phyloP scores from a whole-genome alignment of 2,329 filamentous ascomycete genomes.

The Paecilomyces fulvus region DNA sequence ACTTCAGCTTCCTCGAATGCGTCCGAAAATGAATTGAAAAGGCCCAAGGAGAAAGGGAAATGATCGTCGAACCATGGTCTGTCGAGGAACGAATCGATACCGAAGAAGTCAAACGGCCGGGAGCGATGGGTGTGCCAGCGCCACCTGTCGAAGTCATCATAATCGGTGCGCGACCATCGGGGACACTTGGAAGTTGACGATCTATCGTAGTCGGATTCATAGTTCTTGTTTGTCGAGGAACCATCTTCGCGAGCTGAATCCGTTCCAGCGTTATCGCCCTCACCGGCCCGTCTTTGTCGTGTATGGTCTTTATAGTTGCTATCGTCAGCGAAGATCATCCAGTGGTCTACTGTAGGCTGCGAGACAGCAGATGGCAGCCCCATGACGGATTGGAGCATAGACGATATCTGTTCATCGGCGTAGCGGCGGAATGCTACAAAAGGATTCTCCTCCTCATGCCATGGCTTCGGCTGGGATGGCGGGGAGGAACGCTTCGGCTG shows the following conservation, averaged over 20 bases:
- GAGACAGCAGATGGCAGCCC: conserved; percentile 33
- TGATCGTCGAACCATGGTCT: conserved; percentile 23
- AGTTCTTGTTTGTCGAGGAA: not conserved
- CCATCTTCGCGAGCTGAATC: not conserved
- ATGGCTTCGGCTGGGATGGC: conserved; percentile 10
- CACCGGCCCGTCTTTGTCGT: conserved; percentile 10
- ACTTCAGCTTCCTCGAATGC: conserved; percentile 27
- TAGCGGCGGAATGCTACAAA: conserved; percentile 55
- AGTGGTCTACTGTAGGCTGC: conserved; percentile 23
- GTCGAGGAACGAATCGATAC: conserved; percentile 28
- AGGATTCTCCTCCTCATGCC: conserved; percentile 40
- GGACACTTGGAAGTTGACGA: conserved; percentile 3
- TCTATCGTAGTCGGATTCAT: not conserved
- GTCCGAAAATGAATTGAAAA: conserved; percentile 21
- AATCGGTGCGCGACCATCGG: conserved; percentile 7
- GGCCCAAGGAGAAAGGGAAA: conserved; percentile 18
- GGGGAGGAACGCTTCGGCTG: conserved; percentile 6
- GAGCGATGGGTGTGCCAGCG: conserved; percentile 14
- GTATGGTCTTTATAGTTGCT: conserved; percentile 15
- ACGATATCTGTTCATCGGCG: conserved; percentile 50
- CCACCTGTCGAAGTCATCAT: conserved; percentile 14
- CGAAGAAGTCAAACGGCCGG: conserved; percentile 18
- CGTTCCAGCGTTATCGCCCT: conserved; percentile 3
- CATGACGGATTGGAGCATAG: conserved; percentile 45
- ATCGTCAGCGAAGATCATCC: conserved; percentile 28